These are phyloP conservation scores for Gossypium aridum DNA, from an alignment of 441 rosid species.

Conservation along the genomic window DNA sequence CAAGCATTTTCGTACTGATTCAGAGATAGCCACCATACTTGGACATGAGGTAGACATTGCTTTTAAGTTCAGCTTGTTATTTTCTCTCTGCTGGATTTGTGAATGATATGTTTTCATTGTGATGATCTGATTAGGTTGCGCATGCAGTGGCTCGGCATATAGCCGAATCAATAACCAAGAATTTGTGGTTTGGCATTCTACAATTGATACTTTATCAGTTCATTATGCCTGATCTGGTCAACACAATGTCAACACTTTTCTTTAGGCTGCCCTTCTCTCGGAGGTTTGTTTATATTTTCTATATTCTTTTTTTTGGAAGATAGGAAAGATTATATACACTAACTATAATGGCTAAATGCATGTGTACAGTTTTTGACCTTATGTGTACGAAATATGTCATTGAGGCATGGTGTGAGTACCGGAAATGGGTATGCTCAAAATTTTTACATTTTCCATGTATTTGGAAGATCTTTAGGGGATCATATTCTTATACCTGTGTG, in stretches of 20 bases:
- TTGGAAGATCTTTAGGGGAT: not conserved
- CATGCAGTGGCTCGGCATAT: slow-evolving; percentile 90
- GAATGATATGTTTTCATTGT: not conserved
- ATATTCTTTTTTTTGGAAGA: not conserved
- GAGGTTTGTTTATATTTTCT: slow-evolving; percentile 40
- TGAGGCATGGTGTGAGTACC: not conserved
- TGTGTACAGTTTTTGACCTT: not conserved
- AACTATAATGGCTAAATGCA: not conserved
- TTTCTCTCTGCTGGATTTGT: not conserved
- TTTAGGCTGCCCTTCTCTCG: slow-evolving; percentile 88
- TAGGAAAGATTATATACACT: not conserved
- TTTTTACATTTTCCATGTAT: not conserved
- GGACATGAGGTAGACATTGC: slow-evolving; percentile 70
- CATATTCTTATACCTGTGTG: not conserved
- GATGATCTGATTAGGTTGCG: slow-evolving; percentile 49
- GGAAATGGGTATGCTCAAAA: not conserved
- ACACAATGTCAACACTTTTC: slow-evolving; percentile 65
- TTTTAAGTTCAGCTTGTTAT: not conserved
- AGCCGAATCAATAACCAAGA: slow-evolving; percentile 68
- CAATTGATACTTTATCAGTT: slow-evolving; percentile 72
- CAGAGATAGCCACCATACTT: slow-evolving; percentile 82
- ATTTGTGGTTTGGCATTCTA: slow-evolving; percentile 71
- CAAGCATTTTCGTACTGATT: slow-evolving; percentile 68
- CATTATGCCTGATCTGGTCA: slow-evolving; percentile 67
- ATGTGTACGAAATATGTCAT: not conserved